Evolutionary conservation across 768 basidiomycete genomes (phyloP).

Genomic region (Mycena vulgaris): DNA sequence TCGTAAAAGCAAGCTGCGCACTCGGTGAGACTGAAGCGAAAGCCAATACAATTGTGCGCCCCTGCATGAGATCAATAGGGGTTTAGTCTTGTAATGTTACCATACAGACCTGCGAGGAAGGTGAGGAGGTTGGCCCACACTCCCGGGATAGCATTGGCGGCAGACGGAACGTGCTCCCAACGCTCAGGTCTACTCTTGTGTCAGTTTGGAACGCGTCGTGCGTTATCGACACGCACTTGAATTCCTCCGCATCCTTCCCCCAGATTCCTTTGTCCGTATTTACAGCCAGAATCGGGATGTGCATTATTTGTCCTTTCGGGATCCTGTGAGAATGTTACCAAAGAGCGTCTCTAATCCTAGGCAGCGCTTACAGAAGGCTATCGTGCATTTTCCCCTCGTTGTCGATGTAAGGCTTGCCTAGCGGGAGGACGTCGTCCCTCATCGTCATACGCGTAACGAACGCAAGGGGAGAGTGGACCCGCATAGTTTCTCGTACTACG

Average conservation of each 20-base stretch:
- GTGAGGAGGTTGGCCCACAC: constrained; percentile 73
- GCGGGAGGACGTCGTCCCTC: constrained; percentile 68
- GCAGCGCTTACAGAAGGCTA: constrained; percentile 45
- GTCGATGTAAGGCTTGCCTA: constrained; percentile 63
- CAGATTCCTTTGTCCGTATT: constrained; percentile 66
- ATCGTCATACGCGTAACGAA: constrained; percentile 59
- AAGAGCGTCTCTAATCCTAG: background rate
- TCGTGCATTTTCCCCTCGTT: constrained; percentile 57
- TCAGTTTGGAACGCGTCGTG: background rate
- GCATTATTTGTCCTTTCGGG: constrained; percentile 59
- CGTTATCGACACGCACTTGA: constrained; percentile 59
- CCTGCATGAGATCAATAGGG: background rate
- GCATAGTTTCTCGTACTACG: constrained; percentile 72
- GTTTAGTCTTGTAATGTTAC: background rate
- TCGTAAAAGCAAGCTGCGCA: too few species aligned
- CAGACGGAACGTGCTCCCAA: constrained; percentile 67
- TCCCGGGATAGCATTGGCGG: constrained; percentile 65
- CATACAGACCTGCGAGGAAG: constrained; percentile 69
- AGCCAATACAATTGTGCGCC: background rate
- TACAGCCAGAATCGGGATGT: too few species aligned
- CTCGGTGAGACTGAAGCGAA: background rate
- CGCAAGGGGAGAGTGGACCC: constrained; percentile 68
- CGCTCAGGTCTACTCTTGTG: constrained; percentile 69
- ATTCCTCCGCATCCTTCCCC: constrained; percentile 76
- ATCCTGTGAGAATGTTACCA: constrained; percentile 45